Percentiles rank a stretch among this genome's conserved stretches.
These are phyloP conservation scores for Sclerospora graminicola DNA, from an alignment of 352 stramenopile species.

Conservation along the genomic window DNA sequence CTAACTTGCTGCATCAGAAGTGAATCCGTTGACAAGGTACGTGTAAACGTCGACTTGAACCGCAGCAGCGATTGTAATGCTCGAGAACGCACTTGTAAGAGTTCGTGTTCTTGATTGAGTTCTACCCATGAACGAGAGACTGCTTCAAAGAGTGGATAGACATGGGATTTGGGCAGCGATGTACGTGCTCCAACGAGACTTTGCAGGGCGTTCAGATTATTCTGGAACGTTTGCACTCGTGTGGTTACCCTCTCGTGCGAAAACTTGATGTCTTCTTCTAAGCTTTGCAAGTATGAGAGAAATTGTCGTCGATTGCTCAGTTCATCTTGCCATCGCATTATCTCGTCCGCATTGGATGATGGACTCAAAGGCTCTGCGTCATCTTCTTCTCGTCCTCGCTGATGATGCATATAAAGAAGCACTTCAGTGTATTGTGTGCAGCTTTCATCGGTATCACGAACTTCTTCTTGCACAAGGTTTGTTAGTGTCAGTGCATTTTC, in stretches of 20 bases:
- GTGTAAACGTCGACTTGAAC: conserved; percentile 68
- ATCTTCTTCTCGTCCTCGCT: no score
- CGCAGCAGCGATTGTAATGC: conserved; percentile 57
- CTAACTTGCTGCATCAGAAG: conserved; percentile 42
- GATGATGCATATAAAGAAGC: no score
- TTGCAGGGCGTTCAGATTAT: conserved; percentile 54
- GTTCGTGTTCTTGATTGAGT: conserved; percentile 57
- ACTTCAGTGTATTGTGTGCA: no score
- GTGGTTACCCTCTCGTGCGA: conserved; percentile 72
- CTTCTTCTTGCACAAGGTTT: no score
- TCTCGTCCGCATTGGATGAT: conserved; percentile 21
- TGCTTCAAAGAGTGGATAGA: conserved; percentile 91
- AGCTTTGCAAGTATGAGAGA: conserved; percentile 82
- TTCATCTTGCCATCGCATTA: conserved; percentile 86
- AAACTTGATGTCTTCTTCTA: conserved; percentile 89
- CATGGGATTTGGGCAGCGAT: conserved; percentile 88
- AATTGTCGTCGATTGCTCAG: conserved; percentile 89
- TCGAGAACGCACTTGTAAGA: conserved; percentile 54
- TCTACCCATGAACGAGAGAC: conserved; percentile 81
- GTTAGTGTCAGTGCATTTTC: no score
- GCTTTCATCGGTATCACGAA: no score
- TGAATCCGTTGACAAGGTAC: conserved; percentile 40
- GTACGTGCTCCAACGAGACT: conserved; percentile 78
- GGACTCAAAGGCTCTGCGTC: conserved; percentile 24
- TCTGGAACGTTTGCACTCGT: conserved; percentile 58